Evolutionary conservation across 345 rosid species (phyloP).

Genomic region (Salix exigua): DNA sequence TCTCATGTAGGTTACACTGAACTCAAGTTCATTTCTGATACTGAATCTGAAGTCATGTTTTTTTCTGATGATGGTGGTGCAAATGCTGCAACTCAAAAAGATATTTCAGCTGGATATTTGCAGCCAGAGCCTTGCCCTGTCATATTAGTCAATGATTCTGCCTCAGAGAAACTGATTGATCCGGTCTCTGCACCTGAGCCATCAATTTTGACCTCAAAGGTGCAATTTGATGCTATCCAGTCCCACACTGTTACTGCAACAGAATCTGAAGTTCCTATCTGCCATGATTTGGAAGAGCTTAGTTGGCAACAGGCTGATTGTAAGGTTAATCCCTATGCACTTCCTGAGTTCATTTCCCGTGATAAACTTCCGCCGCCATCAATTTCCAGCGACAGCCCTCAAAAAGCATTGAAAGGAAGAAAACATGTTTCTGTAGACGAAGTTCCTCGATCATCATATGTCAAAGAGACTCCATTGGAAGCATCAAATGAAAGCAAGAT

Average conservation of each 20-base stretch:
- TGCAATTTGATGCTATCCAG: slow-evolving; percentile 17
- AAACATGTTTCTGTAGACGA: slow-evolving; percentile 16
- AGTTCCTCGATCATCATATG: slow-evolving; percentile 7
- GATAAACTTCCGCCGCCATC: slow-evolving; percentile 31
- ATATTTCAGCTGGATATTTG: slow-evolving; percentile 24
- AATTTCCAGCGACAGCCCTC: slow-evolving; percentile 24
- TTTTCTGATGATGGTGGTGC: slow-evolving; percentile 36
- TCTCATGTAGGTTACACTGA: slow-evolving; percentile 65
- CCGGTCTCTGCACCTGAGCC: slow-evolving; percentile 29
- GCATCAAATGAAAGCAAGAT: slow-evolving; percentile 14
- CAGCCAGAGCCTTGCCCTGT: slow-evolving; percentile 31
- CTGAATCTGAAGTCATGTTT: slow-evolving; percentile 44
- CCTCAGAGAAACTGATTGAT: slow-evolving; percentile 43
- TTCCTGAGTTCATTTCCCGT: slow-evolving; percentile 39
- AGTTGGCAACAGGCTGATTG: slow-evolving; percentile 29
- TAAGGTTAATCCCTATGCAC: slow-evolving; percentile 18
- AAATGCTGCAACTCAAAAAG: slow-evolving; percentile 17
- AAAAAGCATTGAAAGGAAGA: slow-evolving; percentile 25
- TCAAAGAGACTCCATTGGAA: slow-evolving; percentile 12
- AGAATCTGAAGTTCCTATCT: slow-evolving; percentile 11
- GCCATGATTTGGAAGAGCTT: slow-evolving; percentile 38
- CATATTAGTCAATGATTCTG: slow-evolving; percentile 31
- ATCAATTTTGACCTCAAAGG: slow-evolving; percentile 19
- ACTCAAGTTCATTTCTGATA: slow-evolving; percentile 63
- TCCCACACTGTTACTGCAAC: slow-evolving; percentile 9